Percentiles rank a stretch among this genome's conserved stretches.
These are phyloP conservation scores for Candida berthetii DNA, from an alignment of 805 yeast genomes.

Conservation along the genomic window DNA sequence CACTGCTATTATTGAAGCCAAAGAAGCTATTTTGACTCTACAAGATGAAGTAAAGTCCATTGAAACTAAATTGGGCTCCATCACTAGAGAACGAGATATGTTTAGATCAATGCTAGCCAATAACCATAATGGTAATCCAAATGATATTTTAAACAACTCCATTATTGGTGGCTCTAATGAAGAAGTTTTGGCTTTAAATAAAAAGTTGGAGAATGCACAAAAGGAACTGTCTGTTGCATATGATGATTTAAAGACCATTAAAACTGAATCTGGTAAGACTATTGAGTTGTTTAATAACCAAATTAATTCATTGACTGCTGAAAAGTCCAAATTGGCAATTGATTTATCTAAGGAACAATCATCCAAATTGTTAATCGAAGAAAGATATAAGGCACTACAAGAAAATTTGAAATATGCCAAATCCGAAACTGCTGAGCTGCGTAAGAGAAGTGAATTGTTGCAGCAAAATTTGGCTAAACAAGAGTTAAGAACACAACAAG, in stretches of 20 bases:
- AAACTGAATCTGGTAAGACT: constrained; percentile 35
- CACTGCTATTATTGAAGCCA: constrained; percentile 54
- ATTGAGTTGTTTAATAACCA: constrained; percentile 44
- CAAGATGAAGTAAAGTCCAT: constrained; percentile 51
- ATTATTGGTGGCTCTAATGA: constrained; percentile 4
- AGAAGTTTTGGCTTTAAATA: constrained; percentile 5
- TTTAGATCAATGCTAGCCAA: constrained; percentile 30
- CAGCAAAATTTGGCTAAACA: constrained; percentile 38
- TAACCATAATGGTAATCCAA: constrained; percentile 12
- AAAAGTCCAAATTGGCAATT: constrained; percentile 41
- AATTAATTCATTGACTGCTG: constrained; percentile 29
- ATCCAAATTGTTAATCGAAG: constrained; percentile 44
- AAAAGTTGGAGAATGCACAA: constrained; percentile 10
- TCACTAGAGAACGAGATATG: constrained; percentile 65
- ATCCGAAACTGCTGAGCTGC: constrained; percentile 40
- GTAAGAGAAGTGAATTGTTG: constrained; percentile 28
- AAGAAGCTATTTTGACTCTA: constrained; percentile 57
- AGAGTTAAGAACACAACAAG: constrained; percentile 41
- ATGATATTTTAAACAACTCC: constrained; percentile 13
- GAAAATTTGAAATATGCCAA: constrained; percentile 33
- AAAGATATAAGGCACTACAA: constrained; percentile 37
- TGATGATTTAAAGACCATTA: constrained; percentile 19
- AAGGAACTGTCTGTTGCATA: constrained; percentile 7
- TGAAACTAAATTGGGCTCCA: constrained; percentile 45
- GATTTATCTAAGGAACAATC: constrained; percentile 50